These are phyloP conservation scores for Trichoderma harzianum DNA, from an alignment of 2,329 filamentous ascomycete species.

Conservation along the genomic window DNA sequence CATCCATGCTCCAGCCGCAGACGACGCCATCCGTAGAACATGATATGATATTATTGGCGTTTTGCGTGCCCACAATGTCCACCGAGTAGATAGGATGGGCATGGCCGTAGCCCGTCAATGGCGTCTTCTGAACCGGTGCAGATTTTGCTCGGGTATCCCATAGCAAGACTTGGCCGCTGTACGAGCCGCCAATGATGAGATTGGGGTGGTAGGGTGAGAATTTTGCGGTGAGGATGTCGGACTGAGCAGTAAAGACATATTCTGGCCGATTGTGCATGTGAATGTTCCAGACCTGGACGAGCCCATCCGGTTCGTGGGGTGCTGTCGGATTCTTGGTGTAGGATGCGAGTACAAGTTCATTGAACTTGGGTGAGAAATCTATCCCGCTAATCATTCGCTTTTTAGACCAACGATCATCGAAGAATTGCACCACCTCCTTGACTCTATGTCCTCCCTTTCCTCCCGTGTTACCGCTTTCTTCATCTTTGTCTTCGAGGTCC, in stretches of 20 bases:
- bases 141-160: slow-evolving; percentile 95
- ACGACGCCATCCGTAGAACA: slow-evolving; percentile 95
- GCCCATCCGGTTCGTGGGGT: slow-evolving; percentile 86
- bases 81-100: slow-evolving; percentile 96
- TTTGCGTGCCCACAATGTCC: slow-evolving; percentile 94
- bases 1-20: slow-evolving; percentile 96
- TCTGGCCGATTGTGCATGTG: slow-evolving; percentile 93
- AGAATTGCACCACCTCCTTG: slow-evolving; percentile 89
- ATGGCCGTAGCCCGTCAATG: slow-evolving; percentile 89
- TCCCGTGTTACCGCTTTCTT: slow-evolving; percentile 65
- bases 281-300: slow-evolving; percentile 95
- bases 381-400: slow-evolving; percentile 96
- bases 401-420: slow-evolving; percentile 92
- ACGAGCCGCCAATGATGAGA: slow-evolving; percentile 90
- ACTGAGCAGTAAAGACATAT: slow-evolving; percentile 94
- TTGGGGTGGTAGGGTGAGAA: slow-evolving; percentile 99
- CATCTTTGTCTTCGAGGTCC: slow-evolving; percentile 77
- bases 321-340: slow-evolving; percentile 98
- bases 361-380: slow-evolving; percentile 93
- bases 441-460: slow-evolving; percentile 71
- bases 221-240: slow-evolving; percentile 89
- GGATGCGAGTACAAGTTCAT: slow-evolving; percentile 85
- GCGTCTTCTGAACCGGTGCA: slow-evolving; percentile 90
- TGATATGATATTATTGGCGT: slow-evolving; percentile 97
- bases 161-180: slow-evolving; percentile 91